Evolutionary conservation across 345 rosid genomes (phyloP), one percentile per base, ranked within the genome.

Genomic region (Salix udensis): DNA sequence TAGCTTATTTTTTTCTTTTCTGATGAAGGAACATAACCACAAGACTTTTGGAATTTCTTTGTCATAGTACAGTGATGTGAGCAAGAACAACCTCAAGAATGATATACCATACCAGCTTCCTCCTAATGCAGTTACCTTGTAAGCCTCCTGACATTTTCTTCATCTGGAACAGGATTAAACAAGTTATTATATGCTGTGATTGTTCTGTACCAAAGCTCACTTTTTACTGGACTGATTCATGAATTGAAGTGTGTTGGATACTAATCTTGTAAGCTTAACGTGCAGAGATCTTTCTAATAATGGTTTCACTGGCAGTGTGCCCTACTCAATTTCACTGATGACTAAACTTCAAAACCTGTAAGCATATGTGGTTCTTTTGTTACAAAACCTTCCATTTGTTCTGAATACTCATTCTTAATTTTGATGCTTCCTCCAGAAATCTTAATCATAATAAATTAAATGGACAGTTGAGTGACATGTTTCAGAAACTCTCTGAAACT

Each of bases 41-140:
- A 82, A 72, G 70, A 40, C 53, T 61, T 28, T 74, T 44, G 71
- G 53, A 76, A 42, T 82, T 83, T 74, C 39, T 84, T 85, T 85
- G 84, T 82, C 84, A 83, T 89, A 89, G 89, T 81, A 88, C 87
- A 92, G 98, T 82, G 97, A 93, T 80, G 68, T 93, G 88, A 93
- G 99, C 90, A 77, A 89, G 81, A 93, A 96, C 94, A 92, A 93
- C 78, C 89, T 96, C 77, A 81, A 86, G 55, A 89, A 85, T 75
- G 86, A 90, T 73, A 86, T 92, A 84, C 99, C 99, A 7, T 96
- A 93, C 72, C 99, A 96, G 84, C 92, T 96, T 74, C 99, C 99
- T 80, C 96, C 96, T 24, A 91, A 86, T 69, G 81, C 83, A 70
- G 75, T 39, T 76, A 75, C 87, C 76, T 67, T 96, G 99, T 93